These are phyloP conservation scores for Komagataella pseudopastoris DNA, from an alignment of 805 yeast species.

Conservation along the genomic window DNA sequence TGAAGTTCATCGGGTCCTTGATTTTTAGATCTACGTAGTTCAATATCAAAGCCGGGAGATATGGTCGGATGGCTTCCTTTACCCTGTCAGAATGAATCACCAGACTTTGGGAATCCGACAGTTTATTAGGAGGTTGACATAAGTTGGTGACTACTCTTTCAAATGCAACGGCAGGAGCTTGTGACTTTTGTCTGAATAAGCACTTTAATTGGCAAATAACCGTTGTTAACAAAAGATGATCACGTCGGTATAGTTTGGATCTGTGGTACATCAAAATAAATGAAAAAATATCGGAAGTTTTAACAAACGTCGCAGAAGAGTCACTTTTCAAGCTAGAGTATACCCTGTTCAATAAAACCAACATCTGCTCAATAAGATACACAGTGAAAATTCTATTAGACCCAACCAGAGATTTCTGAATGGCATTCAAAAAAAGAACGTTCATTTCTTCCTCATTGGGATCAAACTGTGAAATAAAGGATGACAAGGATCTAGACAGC, in stretches of 20 bases:
- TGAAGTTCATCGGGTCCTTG: constrained; percentile 10
- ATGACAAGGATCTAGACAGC: background rate
- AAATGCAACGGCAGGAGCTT: constrained; percentile 9
- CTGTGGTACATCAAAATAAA: constrained; percentile 56
- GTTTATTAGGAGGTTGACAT: constrained; percentile 49
- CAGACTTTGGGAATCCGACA: constrained; percentile 7
- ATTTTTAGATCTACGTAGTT: constrained; percentile 38
- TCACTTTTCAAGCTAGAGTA: constrained; percentile 1
- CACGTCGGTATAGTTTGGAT: constrained; percentile 54
- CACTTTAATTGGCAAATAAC: constrained; percentile 37
- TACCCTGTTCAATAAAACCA: constrained; percentile 4
- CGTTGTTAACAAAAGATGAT: constrained; percentile 45
- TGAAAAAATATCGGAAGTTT: constrained; percentile 38
- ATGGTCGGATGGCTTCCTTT: constrained; percentile 49
- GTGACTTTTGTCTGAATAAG: constrained; percentile 16
- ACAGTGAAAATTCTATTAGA: background rate
- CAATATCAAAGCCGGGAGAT: constrained; percentile 43
- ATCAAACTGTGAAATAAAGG: background rate
- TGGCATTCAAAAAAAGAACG: background rate
- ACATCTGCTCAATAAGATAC: constrained; percentile 1
- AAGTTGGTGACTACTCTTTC: constrained; percentile 50
- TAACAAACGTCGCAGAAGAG: constrained; percentile 19
- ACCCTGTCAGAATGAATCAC: constrained; percentile 43
- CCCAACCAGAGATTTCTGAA: background rate
- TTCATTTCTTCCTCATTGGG: background rate